Percentiles rank a stretch among this genome's conserved stretches.
Conservation (phyloP, 768 basidiomycete species). For the Serendipita vermifera region DNA sequence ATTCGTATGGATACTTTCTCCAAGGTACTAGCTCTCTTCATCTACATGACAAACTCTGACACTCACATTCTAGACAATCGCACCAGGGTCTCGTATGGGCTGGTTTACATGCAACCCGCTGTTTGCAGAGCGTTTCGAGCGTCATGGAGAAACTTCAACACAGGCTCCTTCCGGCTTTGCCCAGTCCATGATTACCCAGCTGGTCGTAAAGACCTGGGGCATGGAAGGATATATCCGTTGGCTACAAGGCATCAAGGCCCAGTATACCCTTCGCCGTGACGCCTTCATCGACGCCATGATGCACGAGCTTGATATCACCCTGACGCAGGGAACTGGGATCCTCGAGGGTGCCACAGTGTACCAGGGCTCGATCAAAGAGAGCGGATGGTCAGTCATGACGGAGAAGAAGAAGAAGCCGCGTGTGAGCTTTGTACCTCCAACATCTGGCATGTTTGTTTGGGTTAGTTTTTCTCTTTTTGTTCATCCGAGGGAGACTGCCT, state of each 20-base stretch:
- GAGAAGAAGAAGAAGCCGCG: constrained; percentile 23
- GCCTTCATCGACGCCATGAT: constrained; percentile 49
- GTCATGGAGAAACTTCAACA: constrained; percentile 54
- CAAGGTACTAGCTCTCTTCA: constrained; percentile 38
- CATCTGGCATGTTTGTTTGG: constrained; percentile 74
- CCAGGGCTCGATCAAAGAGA: constrained; percentile 21
- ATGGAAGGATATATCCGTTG: constrained; percentile 63
- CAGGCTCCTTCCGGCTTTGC: constrained; percentile 50
- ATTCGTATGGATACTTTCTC: constrained; percentile 72
- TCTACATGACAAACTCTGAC: constrained; percentile 5
- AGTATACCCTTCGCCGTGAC: constrained; percentile 51
- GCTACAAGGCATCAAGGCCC: constrained; percentile 49
- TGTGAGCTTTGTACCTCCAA: constrained; percentile 62
- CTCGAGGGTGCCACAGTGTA: constrained; percentile 33
- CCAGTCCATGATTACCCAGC: constrained; percentile 41
- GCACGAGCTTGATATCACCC: constrained; percentile 47
- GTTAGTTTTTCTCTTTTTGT: constrained; percentile 24
- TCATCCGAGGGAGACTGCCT: constrained; percentile 2
- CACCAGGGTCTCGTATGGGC: constrained; percentile 64
- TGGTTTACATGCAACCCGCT: constrained; percentile 67
- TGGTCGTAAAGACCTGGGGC: constrained; percentile 50
- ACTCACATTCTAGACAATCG: constrained; percentile 43
- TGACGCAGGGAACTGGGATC: constrained; percentile 21
- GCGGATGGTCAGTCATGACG: constrained; percentile 16
- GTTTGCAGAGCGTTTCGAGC: constrained; percentile 62